Evolutionary conservation across 768 basidiomycete species (phyloP).

Genomic region (Rhodotorula kratochvilovae): DNA sequence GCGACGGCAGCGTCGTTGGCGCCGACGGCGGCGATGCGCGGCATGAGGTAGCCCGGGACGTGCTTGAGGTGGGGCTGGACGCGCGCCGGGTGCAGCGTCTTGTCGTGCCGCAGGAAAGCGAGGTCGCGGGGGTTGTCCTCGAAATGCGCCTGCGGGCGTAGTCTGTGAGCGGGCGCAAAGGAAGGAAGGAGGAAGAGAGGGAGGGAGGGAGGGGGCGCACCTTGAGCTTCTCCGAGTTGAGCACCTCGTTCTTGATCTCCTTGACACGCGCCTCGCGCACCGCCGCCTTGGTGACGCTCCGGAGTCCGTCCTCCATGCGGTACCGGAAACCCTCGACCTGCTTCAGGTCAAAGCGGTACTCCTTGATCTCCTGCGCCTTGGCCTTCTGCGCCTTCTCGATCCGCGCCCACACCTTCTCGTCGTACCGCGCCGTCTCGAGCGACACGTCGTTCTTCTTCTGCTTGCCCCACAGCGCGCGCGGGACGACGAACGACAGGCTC

Average conservation of each 20-base stretch:
- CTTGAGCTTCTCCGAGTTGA: slow-evolving; percentile 95
- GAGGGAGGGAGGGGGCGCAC: slow-evolving; percentile 51
- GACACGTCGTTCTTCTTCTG: slow-evolving; percentile 59
- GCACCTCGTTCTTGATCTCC: slow-evolving; percentile 84
- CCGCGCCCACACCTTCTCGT: slow-evolving; percentile 69
- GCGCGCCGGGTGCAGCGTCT: slow-evolving; percentile 81
- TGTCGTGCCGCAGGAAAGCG: slow-evolving; percentile 88
- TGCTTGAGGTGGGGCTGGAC: slow-evolving; percentile 93
- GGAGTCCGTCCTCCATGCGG: slow-evolving; percentile 91
- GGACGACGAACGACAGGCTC: slow-evolving; percentile 80
- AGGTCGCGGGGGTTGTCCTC: slow-evolving; percentile 93
- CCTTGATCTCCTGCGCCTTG: slow-evolving; percentile 57
- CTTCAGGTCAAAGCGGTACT: slow-evolving; percentile 90
- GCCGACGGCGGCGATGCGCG: slow-evolving; percentile 64
- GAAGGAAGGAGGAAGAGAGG: neutral
- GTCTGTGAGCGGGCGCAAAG: too few relatives aligned
- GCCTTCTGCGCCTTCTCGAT: slow-evolving; percentile 72
- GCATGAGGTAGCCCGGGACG: slow-evolving; percentile 85
- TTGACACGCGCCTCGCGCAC: slow-evolving; percentile 88
- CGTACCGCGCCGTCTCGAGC: slow-evolving; percentile 63
- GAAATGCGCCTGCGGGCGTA: slow-evolving; percentile 60
- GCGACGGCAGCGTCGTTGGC: slow-evolving; percentile 36
- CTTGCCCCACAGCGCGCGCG: slow-evolving; percentile 47
- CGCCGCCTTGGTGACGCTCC: slow-evolving; percentile 76
- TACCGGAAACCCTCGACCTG: slow-evolving; percentile 97